Evolutionary conservation across 495 filamentous ascomycete genomes (phyloP).

Genomic region (Hypomontagnella monticulosa): DNA sequence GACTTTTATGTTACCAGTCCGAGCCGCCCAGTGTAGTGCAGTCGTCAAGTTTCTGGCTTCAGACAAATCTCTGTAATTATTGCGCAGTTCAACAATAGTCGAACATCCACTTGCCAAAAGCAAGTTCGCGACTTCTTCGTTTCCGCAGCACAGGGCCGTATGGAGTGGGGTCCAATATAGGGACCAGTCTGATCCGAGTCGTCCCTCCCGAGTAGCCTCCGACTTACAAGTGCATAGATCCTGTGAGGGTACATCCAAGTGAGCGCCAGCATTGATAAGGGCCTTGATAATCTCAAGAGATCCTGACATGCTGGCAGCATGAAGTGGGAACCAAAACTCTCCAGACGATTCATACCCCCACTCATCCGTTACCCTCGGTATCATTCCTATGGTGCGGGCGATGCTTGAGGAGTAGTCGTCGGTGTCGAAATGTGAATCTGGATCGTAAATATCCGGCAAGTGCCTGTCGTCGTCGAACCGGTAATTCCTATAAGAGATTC

Average conservation of each 20-base stretch:
- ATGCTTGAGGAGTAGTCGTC: no score
- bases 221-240: no score
- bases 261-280: conserved; percentile 8
- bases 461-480: no score
- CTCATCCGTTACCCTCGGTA: no score
- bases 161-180: conserved; percentile 9
- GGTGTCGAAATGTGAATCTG: no score
- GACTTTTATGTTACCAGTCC: neutral
- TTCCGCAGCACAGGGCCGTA: conserved; percentile 2
- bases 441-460: no score
- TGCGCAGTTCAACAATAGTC: neutral
- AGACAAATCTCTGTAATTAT: no score
- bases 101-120: conserved; percentile 10
- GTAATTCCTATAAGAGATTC: no score
- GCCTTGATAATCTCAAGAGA: neutral
- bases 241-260: conserved; percentile 1
- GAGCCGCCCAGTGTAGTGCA: conserved; percentile 14
- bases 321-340: conserved; percentile 14
- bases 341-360: no score
- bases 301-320: conserved; percentile 1
- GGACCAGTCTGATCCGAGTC: neutral
- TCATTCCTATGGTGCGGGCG: no score
- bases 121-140: neutral
- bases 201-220: no score
- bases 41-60: neutral